Base-by-base conservation (phyloP, 1,139 yeast genomes). In the Pichia sp. region DNA sequence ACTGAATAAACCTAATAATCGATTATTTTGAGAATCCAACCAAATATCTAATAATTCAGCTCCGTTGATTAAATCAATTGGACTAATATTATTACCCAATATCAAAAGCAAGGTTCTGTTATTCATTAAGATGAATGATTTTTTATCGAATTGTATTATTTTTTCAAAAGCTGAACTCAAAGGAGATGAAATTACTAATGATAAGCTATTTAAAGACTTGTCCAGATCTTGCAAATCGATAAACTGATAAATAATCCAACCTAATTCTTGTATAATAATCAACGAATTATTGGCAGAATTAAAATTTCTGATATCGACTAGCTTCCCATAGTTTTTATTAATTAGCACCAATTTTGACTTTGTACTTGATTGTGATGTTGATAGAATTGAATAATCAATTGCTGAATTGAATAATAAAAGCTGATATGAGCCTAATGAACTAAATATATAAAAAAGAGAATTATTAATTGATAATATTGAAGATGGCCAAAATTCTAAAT, bases 241-340 rank as follows among this genome's bases (percentile, higher is more conserved):
- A 45, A 44, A 40, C 20, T 59, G 51, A 47, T 59, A 60, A 4
- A 60, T 47, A 2, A 53, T 43, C 64, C 64, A 61, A 15, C 66
- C 66, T 18, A 35, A 34, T 34, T 61, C 62, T 40, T 62, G 66
- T 15, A 55, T 35, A 1, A 59, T 47, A 1, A 57, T 46, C 16
- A 49, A 43, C 11, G 36, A 9, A 6, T 32, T 32, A 11, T 41
- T 40, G 27, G 20, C 20, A 12, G 48, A 44, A 7, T 48, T 52
- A 2, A 63, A 62, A 41, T 44, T 51, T 6, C 37, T 25, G 3
- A 49, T 42, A 27, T 55, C 38, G 22, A 35, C 6, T 35, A 35
- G 22, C 18, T 18, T 32, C 8, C 36, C 36, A 32, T 32, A 32
- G 16, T 16, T 32, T 18, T 18, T 32, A 16, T 32, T 22, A 32